A percentile compares a stretch with the other conserved stretches of the same genome.
Evolutionary conservation across 2,329 filamentous ascomycete species (phyloP).

Genomic region (Colletotrichum acutatum): DNA sequence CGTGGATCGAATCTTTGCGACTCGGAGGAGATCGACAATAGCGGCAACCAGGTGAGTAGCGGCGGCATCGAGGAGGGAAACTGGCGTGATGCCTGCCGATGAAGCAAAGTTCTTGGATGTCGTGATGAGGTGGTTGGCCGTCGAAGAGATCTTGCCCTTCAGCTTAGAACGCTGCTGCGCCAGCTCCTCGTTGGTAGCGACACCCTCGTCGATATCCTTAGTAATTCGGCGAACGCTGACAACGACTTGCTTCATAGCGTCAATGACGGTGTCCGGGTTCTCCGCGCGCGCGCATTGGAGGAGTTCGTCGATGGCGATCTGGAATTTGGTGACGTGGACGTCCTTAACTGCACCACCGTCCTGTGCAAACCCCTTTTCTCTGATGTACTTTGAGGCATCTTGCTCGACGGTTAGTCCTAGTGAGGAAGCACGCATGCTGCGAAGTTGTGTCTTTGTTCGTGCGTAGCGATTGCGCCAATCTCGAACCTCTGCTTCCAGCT

Average conservation of each 20-base stretch:
- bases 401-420: constrained; percentile 76
- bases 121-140: constrained; percentile 95
- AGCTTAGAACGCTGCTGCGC: constrained; percentile 74
- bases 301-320: constrained; percentile 92
- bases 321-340: constrained; percentile 93
- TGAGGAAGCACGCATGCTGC: constrained; percentile 83
- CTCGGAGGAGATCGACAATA: constrained; percentile 85
- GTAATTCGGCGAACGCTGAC: constrained; percentile 86
- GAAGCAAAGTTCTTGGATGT: constrained; percentile 91
- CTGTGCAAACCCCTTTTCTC: constrained; percentile 74
- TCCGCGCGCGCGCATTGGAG: constrained; percentile 79
- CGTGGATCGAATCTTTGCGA: constrained; percentile 85
- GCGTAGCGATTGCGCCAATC: constrained; percentile 94
- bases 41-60: constrained; percentile 89
- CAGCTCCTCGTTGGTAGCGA: constrained; percentile 63
- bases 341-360: constrained; percentile 86
- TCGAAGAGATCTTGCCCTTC: constrained; percentile 86
- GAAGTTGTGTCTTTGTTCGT: constrained; percentile 86
- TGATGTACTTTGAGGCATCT: constrained; percentile 74
- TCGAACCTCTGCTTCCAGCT: constrained; percentile 84
- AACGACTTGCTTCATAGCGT: constrained; percentile 88
- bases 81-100: constrained; percentile 85
- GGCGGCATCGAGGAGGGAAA: constrained; percentile 93
- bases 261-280: constrained; percentile 79
- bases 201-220: constrained; percentile 76